Evolutionary conservation across 192 early-diverging fungal species (phyloP).

Genomic region (Mortierella hygrophila): DNA sequence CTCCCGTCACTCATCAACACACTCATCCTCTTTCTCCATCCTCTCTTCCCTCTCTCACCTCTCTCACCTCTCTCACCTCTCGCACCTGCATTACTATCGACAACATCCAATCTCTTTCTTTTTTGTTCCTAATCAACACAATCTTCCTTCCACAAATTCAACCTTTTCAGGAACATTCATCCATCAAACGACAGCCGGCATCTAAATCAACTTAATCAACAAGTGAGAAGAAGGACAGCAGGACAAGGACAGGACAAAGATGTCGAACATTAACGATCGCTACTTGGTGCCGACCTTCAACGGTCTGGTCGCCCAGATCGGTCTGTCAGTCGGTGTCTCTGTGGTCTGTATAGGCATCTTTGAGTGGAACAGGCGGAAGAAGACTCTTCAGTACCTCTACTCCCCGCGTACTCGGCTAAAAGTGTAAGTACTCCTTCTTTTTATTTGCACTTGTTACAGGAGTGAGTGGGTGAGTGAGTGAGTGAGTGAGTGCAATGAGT

Average conservation of each 20-base stretch:
- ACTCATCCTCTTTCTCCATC: not conserved
- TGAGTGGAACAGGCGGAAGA: slow-evolving; percentile 62
- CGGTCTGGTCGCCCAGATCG: slow-evolving; percentile 65
- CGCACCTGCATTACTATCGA: not conserved
- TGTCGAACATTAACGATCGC: slow-evolving; percentile 34
- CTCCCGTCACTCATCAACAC: not conserved
- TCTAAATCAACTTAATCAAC: not conserved
- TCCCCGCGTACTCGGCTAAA: slow-evolving; percentile 59
- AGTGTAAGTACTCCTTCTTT: slow-evolving; percentile 38
- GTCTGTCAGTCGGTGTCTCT: slow-evolving; percentile 61
- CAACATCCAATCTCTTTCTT: not conserved
- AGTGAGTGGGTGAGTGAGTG: too few relatives aligned
- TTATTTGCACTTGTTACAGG: not conserved
- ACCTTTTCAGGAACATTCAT: too few relatives aligned
- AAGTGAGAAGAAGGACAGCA: not conserved
- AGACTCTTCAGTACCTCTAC: slow-evolving; percentile 65
- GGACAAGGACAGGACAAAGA: slow-evolving; percentile 18
- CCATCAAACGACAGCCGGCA: too few relatives aligned
- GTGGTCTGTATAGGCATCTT: slow-evolving; percentile 61
- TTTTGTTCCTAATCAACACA: not conserved
- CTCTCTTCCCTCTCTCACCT: not conserved
- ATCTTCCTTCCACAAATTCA: not conserved
- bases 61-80: not conserved
- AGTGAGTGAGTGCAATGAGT: too few relatives aligned
- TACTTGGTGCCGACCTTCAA: slow-evolving; percentile 61